Evolutionary conservation across 306 rosid genomes (phyloP).

Genomic region (Cicer chorassanicum): DNA sequence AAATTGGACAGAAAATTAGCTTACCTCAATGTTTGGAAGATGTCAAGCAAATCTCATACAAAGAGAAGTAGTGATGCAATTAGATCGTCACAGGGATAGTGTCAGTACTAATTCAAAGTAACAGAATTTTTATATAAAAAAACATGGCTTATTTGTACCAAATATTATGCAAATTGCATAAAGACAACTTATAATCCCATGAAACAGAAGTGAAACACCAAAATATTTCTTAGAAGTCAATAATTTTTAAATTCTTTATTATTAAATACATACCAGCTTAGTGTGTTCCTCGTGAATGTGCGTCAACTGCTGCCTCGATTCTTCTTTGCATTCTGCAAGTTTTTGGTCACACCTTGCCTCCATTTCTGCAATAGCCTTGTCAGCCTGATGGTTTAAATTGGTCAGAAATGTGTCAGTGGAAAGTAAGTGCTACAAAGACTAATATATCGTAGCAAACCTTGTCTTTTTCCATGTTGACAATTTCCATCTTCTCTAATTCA

Average conservation of each 20-base stretch:
- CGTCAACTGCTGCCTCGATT: conserved; percentile 65
- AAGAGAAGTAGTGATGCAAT: conserved; percentile 26
- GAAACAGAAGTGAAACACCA: conserved; percentile 24
- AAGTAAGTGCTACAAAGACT: conserved; percentile 38
- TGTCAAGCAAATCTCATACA: conserved; percentile 19
- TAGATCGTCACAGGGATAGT: conserved; percentile 7
- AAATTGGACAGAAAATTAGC: conserved; percentile 45
- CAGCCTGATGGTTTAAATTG: conserved; percentile 63
- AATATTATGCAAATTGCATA: conserved; percentile 1
- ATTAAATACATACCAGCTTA: conserved; percentile 59
- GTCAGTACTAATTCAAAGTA: conserved; percentile 21
- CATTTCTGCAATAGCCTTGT: conserved; percentile 64
- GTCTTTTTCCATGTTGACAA: conserved; percentile 73
- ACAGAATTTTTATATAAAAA: background rate
- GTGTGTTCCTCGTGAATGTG: conserved; percentile 76
- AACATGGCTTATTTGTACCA: conserved; percentile 27
- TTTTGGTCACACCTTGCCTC: conserved; percentile 62
- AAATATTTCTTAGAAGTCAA: conserved; percentile 34
- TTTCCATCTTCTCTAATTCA: conserved; percentile 86
- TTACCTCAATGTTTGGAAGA: conserved; percentile 24
- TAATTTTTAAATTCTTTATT: conserved; percentile 35
- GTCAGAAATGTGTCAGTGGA: conserved; percentile 48
- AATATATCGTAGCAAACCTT: conserved; percentile 65
- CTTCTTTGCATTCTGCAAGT: conserved; percentile 73
- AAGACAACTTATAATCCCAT: conserved; percentile 23